These are phyloP conservation scores for Eimeria acervulina DNA, from an alignment of 169 alveolate genomes.

Conservation along the genomic window DNA sequence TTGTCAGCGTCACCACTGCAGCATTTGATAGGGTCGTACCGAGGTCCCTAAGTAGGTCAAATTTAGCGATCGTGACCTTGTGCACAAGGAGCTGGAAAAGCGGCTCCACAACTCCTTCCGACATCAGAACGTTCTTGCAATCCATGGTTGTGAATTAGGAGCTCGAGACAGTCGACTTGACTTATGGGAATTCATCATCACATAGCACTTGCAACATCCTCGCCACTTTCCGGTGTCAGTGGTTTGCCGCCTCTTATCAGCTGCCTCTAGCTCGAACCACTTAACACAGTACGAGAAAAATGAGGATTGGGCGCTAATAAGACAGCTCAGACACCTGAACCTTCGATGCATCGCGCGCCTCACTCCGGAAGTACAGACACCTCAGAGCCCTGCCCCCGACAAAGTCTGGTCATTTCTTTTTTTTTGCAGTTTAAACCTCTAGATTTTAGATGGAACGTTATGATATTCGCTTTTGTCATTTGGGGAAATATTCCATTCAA, in stretches of 20 bases:
- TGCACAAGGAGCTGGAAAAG: conserved; percentile 84
- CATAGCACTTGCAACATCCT: conserved; percentile 4
- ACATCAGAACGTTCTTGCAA: conserved; percentile 67
- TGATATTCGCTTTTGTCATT: background rate
- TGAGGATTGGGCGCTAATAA: conserved; percentile 6
- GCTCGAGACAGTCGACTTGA: conserved; percentile 26
- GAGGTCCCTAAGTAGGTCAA: conserved; percentile 80
- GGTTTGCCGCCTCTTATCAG: background rate
- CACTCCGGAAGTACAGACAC: conserved; percentile 37
- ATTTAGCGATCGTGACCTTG: conserved; percentile 82
- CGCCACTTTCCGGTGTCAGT: background rate
- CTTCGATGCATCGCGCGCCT: background rate
- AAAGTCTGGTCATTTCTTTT: background rate
- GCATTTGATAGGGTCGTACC: conserved; percentile 23
- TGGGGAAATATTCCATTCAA: background rate
- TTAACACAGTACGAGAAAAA: conserved; percentile 6
- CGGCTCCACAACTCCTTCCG: conserved; percentile 82
- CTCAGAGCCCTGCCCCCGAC: background rate
- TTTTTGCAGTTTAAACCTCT: background rate
- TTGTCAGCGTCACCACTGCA: background rate
- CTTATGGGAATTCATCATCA: conserved; percentile 42
- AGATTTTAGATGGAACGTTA: background rate
- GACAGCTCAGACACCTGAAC: conserved; percentile 39
- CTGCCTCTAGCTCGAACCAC: conserved; percentile 21
- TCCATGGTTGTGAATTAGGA: conserved; percentile 42